Evolutionary conservation across 108 stramenopile species (phyloP).

Genomic region (Epithemia pelagica): DNA sequence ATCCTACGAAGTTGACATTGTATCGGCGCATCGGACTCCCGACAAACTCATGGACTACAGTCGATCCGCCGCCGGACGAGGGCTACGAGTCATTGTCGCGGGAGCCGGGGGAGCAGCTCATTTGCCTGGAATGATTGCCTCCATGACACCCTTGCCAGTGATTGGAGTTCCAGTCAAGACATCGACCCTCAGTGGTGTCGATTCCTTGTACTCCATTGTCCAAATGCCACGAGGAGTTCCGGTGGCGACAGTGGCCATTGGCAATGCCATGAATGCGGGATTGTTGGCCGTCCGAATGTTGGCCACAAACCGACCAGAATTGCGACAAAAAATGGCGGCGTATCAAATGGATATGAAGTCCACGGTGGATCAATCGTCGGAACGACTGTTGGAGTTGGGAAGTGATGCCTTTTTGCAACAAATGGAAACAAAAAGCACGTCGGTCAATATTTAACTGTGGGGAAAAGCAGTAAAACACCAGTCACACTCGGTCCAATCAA

Average conservation of each 20-base stretch:
- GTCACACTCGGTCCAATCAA: too few relatives aligned
- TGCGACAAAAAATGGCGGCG: constrained; percentile 69
- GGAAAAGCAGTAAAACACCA: too few relatives aligned
- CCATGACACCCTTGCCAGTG: constrained; percentile 95
- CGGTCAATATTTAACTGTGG: constrained; percentile 67
- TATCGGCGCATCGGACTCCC: constrained; percentile 97
- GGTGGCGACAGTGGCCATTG: constrained; percentile 99
- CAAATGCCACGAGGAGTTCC: constrained; percentile 99
- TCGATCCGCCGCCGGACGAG: constrained; percentile 74
- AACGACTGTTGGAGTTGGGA: constrained; percentile 54
- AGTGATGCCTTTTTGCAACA: constrained; percentile 71
- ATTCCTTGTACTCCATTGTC: constrained; percentile 94
- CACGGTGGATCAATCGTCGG: constrained; percentile 60
- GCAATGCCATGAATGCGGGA: constrained; percentile 97
- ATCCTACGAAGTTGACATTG: constrained; percentile 94
- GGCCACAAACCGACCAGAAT: constrained; percentile 60
- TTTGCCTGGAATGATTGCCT: constrained; percentile 97
- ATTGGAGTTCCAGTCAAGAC: constrained; percentile 98
- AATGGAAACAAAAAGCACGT: constrained; percentile 73
- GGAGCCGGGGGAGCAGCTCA: constrained; percentile 99
- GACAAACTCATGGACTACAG: constrained; percentile 90
- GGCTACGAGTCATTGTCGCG: constrained; percentile 91
- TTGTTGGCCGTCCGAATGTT: constrained; percentile 93
- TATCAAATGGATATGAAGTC: constrained; percentile 80
- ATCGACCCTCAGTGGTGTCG: constrained; percentile 93